Percentiles rank a stretch among this genome's conserved stretches.
phyloP scores from a whole-genome alignment of 768 basidiomycete genomes.

The Hirschioporus abietinus region DNA sequence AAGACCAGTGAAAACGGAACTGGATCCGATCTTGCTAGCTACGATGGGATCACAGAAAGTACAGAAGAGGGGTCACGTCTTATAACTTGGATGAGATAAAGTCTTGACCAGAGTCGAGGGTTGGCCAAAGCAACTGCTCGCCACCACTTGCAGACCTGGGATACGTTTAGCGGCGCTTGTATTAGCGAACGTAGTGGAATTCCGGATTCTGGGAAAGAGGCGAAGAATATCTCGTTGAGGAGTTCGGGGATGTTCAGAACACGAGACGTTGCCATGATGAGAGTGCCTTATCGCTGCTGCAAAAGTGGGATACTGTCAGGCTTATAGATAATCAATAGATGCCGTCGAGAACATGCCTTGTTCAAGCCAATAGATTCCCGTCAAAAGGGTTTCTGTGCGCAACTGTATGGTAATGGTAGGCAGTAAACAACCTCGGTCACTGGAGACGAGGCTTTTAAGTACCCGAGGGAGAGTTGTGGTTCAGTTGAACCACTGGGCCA shows the following conservation, averaged over 20 bases:
- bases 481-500: no score
- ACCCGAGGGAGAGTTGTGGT: no score
- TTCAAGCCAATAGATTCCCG: no score
- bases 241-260: background rate
- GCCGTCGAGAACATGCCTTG: no score
- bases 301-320: background rate
- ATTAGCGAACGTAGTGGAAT: background rate
- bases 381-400: no score
- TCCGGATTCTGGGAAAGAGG: background rate
- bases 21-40: background rate
- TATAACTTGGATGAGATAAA: background rate
- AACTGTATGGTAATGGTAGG: no score
- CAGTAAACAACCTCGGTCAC: no score
- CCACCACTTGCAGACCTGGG: background rate
- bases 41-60: background rate
- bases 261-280: background rate
- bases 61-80: background rate
- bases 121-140: background rate
- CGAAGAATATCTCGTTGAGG: background rate
- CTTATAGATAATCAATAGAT: no score
- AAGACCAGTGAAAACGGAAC: background rate
- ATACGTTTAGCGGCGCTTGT: background rate
- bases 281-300: no score
- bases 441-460: no score
- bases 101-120: background rate